phyloP scores from a whole-genome alignment of 2,329 filamentous ascomycete species.

The Cercospora janseana region DNA sequence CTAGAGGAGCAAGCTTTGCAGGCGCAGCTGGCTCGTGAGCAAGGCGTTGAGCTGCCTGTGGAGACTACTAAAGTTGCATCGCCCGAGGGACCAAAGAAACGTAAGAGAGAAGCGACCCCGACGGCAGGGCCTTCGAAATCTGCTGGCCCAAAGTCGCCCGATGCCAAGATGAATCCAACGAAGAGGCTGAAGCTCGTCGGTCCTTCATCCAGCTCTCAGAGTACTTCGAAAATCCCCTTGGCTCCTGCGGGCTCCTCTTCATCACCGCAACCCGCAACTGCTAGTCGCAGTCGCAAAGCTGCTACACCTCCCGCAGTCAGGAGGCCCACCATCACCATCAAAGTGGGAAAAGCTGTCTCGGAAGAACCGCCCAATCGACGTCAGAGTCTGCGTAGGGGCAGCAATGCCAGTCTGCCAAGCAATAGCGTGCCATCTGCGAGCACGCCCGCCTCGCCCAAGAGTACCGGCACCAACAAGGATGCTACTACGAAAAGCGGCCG shows the following conservation, averaged over 20 bases:
- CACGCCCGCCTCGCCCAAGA: constrained; percentile 22
- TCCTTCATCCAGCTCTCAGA: constrained; percentile 11
- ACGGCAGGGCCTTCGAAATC: constrained; percentile 18
- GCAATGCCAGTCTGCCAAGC: constrained; percentile 46
- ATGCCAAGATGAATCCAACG: constrained; percentile 26
- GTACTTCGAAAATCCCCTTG: constrained; percentile 41
- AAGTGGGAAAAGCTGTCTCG: constrained; percentile 46
- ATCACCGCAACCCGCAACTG: constrained; percentile 27
- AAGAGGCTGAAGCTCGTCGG: constrained; percentile 39
- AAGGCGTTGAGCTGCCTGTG: constrained; percentile 28
- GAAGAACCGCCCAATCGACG: constrained; percentile 49
- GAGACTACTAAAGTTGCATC: constrained; percentile 21
- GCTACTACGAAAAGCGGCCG: constrained; percentile 37
- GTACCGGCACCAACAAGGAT: constrained; percentile 17
- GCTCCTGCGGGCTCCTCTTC: constrained; percentile 44
- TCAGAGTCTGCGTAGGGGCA: constrained; percentile 44
- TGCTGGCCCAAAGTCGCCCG: constrained; percentile 17
- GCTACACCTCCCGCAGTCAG: constrained; percentile 34
- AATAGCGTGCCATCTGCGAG: constrained; percentile 22
- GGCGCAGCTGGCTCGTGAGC: constrained; percentile 36
- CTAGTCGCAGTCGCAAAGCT: constrained; percentile 28
- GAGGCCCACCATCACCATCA: constrained; percentile 41
- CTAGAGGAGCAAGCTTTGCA: constrained; percentile 47
- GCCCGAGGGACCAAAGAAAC: constrained; percentile 45
- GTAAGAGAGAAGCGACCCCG: constrained; percentile 50